Evolutionary conservation across 2,329 filamentous ascomycete species (phyloP), one percentile per base, ranked within the genome.

Genomic region (Hirsutella minnesotensis): DNA sequence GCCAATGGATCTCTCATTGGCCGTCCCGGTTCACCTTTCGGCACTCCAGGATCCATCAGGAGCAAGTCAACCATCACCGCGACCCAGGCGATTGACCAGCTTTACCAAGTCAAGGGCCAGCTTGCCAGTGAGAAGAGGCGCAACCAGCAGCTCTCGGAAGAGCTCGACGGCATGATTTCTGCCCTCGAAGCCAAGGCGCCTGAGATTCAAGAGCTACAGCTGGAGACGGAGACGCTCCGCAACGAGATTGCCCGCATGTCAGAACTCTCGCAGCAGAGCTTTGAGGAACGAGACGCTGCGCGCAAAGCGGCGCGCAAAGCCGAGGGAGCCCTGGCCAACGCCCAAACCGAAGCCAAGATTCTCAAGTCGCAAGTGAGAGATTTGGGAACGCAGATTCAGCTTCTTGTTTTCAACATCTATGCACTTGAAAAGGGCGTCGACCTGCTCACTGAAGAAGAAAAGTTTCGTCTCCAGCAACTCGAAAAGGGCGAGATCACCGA

Each of bases 341-440:
- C 72, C 0, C 72, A 79, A 47, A 70, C 76, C 2, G 88, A 96
- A 62, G 73, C 76, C 27, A 81, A 84, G 46, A 86, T 95, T 33
- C 69, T 94, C 20, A 83, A 83, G 41, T 85, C 88, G 50, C 88
- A 95, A 58, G 70, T 96, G 9, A 83, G 90, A 29, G 92, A 96
- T 60, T 73, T 94, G 18, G 88, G 88, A 53, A 81, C 84, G 1
- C 89, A 98, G 61, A 78, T 95, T 49, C 94, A 94, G 60, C 81
- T 94, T 56, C 74, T 98, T 5, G 73, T 95, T 4, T 85, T 94
- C 61, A 90, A 95, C 60, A 74, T 88, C 44, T 82, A 94, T 54
- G 79, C 86, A 18, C 78, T 81, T 43, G 85, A 95, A 54, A 83
- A 86, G 60, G 90, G 89, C 20, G 64, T 83, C 38, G 80, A 83